These are phyloP conservation scores for Pseudogymnoascus sp. DNA, from an alignment of 2,329 filamentous ascomycete genomes.

Conservation along the genomic window DNA sequence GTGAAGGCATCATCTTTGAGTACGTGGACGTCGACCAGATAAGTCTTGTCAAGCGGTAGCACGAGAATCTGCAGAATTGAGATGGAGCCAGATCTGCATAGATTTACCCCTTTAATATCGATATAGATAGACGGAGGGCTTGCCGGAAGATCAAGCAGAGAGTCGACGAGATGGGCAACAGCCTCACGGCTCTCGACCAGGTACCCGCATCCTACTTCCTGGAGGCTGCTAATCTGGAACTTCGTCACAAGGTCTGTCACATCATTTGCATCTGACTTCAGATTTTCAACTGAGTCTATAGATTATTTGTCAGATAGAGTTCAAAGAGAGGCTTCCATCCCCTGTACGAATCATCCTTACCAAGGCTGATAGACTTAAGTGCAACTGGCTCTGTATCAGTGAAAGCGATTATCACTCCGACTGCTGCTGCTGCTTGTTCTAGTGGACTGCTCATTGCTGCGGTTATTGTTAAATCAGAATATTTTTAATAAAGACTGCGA, in stretches of 20 bases:
- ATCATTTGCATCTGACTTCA: not conserved
- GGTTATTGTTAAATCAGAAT: too few relatives aligned
- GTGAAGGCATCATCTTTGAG: slow-evolving; percentile 33
- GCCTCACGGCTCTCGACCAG: too few relatives aligned
- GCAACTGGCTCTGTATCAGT: too few relatives aligned
- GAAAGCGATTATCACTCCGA: too few relatives aligned
- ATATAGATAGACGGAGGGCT: slow-evolving; percentile 33
- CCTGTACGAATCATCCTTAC: too few relatives aligned
- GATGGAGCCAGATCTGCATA: slow-evolving; percentile 33
- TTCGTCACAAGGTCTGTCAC: not conserved
- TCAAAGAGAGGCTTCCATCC: too few relatives aligned
- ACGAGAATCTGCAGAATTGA: slow-evolving; percentile 35
- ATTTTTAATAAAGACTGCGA: too few relatives aligned
- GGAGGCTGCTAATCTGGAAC: not conserved
- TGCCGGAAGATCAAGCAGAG: slow-evolving; percentile 17
- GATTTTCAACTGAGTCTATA: not conserved
- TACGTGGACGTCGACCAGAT: slow-evolving; percentile 36
- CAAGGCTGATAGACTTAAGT: too few relatives aligned
- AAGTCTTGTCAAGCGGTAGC: slow-evolving; percentile 23
- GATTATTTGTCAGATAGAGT: not conserved
- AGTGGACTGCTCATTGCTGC: too few relatives aligned
- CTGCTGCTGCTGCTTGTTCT: too few relatives aligned
- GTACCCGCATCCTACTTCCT: not conserved
- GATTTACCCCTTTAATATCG: slow-evolving; percentile 38
- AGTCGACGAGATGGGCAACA: slow-evolving; percentile 5